A percentile compares a stretch with the other conserved stretches of the same genome.
These are phyloP conservation scores for Cucurbita argyrosperma DNA, from an alignment of 306 rosid species.

Conservation along the genomic window DNA sequence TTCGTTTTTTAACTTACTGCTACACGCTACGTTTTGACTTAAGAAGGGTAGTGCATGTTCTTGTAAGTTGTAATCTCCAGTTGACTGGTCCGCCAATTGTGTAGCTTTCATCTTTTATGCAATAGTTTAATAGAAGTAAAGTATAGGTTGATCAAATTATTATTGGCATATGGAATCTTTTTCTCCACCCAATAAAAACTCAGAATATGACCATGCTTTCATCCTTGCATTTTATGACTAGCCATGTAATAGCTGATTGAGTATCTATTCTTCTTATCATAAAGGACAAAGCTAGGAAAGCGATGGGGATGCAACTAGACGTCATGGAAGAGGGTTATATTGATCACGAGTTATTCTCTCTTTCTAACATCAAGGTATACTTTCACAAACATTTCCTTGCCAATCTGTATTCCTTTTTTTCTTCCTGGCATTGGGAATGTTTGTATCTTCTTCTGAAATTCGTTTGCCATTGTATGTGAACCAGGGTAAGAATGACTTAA, in stretches of 20 bases:
- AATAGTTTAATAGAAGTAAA: not conserved
- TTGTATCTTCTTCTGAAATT: not conserved
- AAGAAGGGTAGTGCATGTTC: not conserved
- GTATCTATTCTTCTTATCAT: slow-evolving; percentile 5
- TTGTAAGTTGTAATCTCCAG: not conserved
- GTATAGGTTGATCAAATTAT: not conserved
- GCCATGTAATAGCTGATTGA: not conserved
- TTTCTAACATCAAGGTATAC: slow-evolving; percentile 77
- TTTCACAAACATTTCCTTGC: not conserved
- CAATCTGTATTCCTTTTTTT: not conserved
- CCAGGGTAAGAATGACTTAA: slow-evolving; percentile 87
- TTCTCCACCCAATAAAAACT: not conserved
- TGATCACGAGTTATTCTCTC: slow-evolving; percentile 70
- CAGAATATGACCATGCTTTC: not conserved
- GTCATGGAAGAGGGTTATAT: slow-evolving; percentile 60
- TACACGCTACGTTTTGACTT: not conserved
- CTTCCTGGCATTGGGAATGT: not conserved
- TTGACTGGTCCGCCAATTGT: not conserved
- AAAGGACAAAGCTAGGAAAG: slow-evolving; percentile 77
- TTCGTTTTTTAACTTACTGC: not conserved
- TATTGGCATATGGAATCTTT: not conserved
- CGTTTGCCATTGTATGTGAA: not conserved
- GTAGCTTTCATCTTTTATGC: not conserved
- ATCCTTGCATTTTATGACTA: not conserved
- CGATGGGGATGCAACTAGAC: slow-evolving; percentile 78